Base-by-base conservation (phyloP, 192 early-diverging fungal genomes). In the Backusella parvicylindrica region DNA sequence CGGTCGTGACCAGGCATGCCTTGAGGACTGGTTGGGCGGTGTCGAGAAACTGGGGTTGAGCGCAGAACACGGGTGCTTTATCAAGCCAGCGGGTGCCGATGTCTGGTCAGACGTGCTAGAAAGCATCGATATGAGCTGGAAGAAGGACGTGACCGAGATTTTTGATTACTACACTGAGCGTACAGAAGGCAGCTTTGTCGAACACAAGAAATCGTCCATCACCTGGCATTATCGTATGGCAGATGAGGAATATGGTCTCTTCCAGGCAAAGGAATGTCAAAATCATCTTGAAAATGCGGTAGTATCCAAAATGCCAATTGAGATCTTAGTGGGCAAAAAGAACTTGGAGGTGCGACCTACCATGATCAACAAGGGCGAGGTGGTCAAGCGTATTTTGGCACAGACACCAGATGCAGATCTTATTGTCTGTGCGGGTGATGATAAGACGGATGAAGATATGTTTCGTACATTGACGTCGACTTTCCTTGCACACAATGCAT, bases 381-480 rank as follows among this genome's bases (percentile, higher is more conserved):
- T 97, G 73, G 94, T 95, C 67, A 92, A 93, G 36, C 86, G 91
- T 18, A 77, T 96, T 64, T 71, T 92, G 31, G 43, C 78, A 1
- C 74, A 77, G 33, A 72, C 87, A 16, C 85, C 87, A 23, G 85
- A 85, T 21, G 86, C 84, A 72, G 92, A 93, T 49, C 95, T 97
- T 84, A 87, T 94, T 2, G 82, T 94, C 32, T 96, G 95, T 79
- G 91, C 88, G 36, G 95, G 95, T 13, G 95, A 97, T 77, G 95
- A 96, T 81, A 89, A 91, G 77, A 96, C 95, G 6, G 95, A 97
- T 71, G 94, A 96, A 75, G 95, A 95, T 75, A 96, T 97, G 94
- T 96, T 95, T 84, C 86, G 86, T 65, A 83, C 84, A 7, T 76
- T 96, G n/a, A 38, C 68, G 7, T 9, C 64, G 33, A 15, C 26